Base-by-base conservation (phyloP, 345 rosid genomes). In the Cardamine resedifolia region DNA sequence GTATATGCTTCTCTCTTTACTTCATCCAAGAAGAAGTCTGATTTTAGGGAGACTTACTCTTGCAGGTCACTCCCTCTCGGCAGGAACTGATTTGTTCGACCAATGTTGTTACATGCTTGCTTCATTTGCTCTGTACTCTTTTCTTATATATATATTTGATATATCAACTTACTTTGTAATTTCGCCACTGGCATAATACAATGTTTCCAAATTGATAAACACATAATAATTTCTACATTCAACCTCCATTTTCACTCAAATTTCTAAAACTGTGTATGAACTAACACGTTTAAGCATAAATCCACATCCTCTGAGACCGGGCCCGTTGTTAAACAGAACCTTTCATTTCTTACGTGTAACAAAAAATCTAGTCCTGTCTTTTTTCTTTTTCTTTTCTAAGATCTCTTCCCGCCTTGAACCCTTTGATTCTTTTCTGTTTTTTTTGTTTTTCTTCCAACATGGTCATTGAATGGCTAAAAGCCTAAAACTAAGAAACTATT, bases 1-100 rank as follows among this genome's bases (percentile, higher is more conserved):
- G 95, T 92, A 2, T 90, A 88, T 76, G 92, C 99, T 27, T 96
- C 98, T 2, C 85, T 96, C 18, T 96, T 96, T 77, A 90, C 94
- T 10, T 90, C 97, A 0, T 92, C 96, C 0, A 90, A 65, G 80
- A 92, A 90, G 75, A 92, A 90, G 76, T 49, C 77, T 1, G 68
- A 81, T 71, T 86, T 88, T 58, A 88, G 85, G 78, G 98, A 92
- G 85, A 95, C 99, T 3, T 92, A 44, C 80, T 27, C 78, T 28
- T 92, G 97, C 78, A 87, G 97, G 68, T 92, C 98, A 1, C 97
- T 90, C 3, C 91, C 94, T 0, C 91, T 90, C 20, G 94, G 96
- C 51, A 84, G 96, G 84, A 95, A 90, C 63, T 95, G 83, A 88
- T 72, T 41, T 58, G 60, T 23, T 10, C 8, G 14, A 58, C 16